Evolutionary conservation across 2,329 filamentous ascomycete species (phyloP), one percentile per base, ranked within the genome.

Genomic region (Fusarium luffae): DNA sequence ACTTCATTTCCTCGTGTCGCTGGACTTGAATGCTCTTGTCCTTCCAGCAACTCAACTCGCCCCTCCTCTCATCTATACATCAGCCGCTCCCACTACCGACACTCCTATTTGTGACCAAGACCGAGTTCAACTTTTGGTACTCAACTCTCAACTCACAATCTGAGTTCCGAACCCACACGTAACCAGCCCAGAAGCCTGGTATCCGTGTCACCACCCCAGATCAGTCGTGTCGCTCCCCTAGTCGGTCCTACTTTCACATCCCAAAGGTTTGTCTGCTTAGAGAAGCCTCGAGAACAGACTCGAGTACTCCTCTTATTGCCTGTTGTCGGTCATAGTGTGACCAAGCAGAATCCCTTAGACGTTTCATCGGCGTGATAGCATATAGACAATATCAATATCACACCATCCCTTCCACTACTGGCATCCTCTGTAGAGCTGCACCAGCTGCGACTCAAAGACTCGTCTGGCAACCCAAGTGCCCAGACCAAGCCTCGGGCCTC

Each of bases 391-490:
- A 61, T 32, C 30, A 55, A 57, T 48, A 48, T 55, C 59, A 54
- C 44, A 47, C 51, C 44, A 58, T 48, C 44, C 46, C 42, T 44
- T 43, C 54, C 55, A 46, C 49, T 59, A 37, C 59, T 54, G 59
- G 54, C 54, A 60, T 65, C 54, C 27, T 57, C 52, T 41, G 59
- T 42, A 42, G 59, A 68, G 69, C 37, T 61, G 42, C 62, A 60
- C 54, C 48, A 56, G 49, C 50, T 63, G 56, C 57, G 49, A 69
- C 61, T 66, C 63, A 74, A 70, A 56, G 65, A 56, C 61, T 67
- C 60, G 63, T 54, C 55, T 61, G 56, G 62, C 65, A 68, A 66
- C 56, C 66, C 63, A 74, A 68, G 59, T 67, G 51, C 49, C 46
- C 34, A 48, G 51, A 59, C 47, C 41, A 46, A 71, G 52, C 37